Base-by-base conservation (phyloP, 2,329 filamentous ascomycete species). In the Talaromyces piceae region DNA sequence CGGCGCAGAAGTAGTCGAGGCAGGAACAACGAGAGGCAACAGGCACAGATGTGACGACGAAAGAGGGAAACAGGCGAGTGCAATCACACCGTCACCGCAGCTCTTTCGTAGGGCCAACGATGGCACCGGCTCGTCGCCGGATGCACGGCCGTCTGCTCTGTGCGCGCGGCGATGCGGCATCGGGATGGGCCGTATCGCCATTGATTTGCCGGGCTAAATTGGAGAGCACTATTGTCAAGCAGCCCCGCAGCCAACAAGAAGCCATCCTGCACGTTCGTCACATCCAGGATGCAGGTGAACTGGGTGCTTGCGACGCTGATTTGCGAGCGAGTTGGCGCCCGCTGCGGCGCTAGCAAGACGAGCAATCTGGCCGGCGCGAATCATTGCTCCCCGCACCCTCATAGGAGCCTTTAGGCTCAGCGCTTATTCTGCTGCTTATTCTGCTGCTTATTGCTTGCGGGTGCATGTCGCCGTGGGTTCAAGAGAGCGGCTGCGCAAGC, bases 241-340 rank as follows among this genome's bases (percentile, higher is more conserved):
- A 5, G 16, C 8, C 9, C 16, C 16, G 3, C 22, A 43, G 41
- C 51, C 51, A 53, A 49, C 43, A 22, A 49, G 50, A 44, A 45
- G 16, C 26, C 43, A 16, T 27, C 28, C 51, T 53, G 51, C 51
- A 53, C 20, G 51, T 44, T 49, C 46, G 51, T 53, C 51, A 53
- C 51, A 53, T 45, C 30, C 18, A 26, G 39, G 23, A 20, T 46
- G 46, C 50, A 52, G 16, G 50, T 41, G 47, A 49, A 25, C 27
- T 30, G 26, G 47, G 22, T 26, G 39, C 30, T 49, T 28, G 12
- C 16, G 25, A 26, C 26, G 12, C 30, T 53, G 51, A 53, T 53
- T 53, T 49, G 51, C 30, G 45, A 41, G 18, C 16, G 27, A 25
- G 20, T 53, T 49, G 47, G 41, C 51, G 51, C 51, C 51, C 37